Evolutionary conservation across 352 stramenopile genomes (phyloP).

Genomic region (Paralagenidium karlingii): DNA sequence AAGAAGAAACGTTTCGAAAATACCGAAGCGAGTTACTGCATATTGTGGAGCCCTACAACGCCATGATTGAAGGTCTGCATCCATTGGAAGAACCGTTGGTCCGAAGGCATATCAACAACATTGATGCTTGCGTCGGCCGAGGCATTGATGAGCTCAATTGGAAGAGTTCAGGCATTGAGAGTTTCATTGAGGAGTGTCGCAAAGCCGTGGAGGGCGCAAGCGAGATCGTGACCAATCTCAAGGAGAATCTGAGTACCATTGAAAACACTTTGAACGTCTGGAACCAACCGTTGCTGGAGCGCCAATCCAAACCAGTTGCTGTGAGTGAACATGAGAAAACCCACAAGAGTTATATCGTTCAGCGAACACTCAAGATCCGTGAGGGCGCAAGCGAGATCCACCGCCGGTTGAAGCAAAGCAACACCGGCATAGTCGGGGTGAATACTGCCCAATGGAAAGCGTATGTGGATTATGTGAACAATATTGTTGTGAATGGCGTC

Average conservation of each 20-base stretch:
- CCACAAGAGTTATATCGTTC: slow-evolving; percentile 88
- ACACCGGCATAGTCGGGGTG: slow-evolving; percentile 88
- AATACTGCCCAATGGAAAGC: slow-evolving; percentile 94
- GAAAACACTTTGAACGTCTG: slow-evolving; percentile 89
- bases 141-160: slow-evolving; percentile 94
- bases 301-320: slow-evolving; percentile 92
- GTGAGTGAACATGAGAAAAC: slow-evolving; percentile 94
- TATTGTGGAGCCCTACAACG: slow-evolving; percentile 97
- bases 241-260: slow-evolving; percentile 93
- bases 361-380: slow-evolving; percentile 91
- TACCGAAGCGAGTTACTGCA: slow-evolving; percentile 95
- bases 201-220: slow-evolving; percentile 81
- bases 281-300: slow-evolving; percentile 90
- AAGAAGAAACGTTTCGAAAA: slow-evolving; percentile 92
- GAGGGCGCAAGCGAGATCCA: slow-evolving; percentile 94
- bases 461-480: slow-evolving; percentile 98
- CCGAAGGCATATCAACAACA: slow-evolving; percentile 91
- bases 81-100: slow-evolving; percentile 95
- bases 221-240: slow-evolving; percentile 92
- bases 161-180: slow-evolving; percentile 87
- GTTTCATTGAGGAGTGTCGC: slow-evolving; percentile 90
- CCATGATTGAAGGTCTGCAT: slow-evolving; percentile 92
- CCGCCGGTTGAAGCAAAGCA: slow-evolving; percentile 91
- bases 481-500: slow-evolving; percentile 92
- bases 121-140: slow-evolving; percentile 87